These are phyloP conservation scores for Cladobotryum protrusum DNA, from an alignment of 2,329 filamentous ascomycete genomes.

Conservation along the genomic window DNA sequence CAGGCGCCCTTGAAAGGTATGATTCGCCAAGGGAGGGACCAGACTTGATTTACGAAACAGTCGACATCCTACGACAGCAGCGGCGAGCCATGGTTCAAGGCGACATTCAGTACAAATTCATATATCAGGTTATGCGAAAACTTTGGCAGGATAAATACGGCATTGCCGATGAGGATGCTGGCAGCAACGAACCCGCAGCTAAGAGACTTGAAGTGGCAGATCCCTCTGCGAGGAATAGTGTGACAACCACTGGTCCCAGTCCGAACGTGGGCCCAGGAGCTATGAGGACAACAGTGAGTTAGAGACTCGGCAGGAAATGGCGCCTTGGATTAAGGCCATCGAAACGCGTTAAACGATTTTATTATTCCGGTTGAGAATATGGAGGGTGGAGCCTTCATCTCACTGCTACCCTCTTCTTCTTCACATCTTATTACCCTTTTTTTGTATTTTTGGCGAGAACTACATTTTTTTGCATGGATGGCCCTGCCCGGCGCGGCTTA, in stretches of 20 bases:
- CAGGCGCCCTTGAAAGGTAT: slow-evolving; percentile 57
- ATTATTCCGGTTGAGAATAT: not conserved
- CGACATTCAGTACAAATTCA: slow-evolving; percentile 74
- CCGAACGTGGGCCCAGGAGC: slow-evolving; percentile 1
- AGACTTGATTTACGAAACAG: slow-evolving; percentile 72
- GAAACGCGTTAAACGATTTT: slow-evolving; percentile 5
- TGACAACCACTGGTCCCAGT: not conserved
- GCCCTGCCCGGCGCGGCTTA: not conserved
- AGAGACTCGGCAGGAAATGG: slow-evolving; percentile 7
- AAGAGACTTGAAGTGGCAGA: slow-evolving; percentile 49
- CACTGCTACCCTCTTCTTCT: not conserved
- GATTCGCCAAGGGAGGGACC: slow-evolving; percentile 25
- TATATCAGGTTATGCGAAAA: slow-evolving; percentile 80
- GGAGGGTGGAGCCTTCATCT: no score
- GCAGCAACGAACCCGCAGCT: slow-evolving; percentile 39
- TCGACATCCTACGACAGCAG: slow-evolving; percentile 77
- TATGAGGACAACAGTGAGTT: not conserved
- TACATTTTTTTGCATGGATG: not conserved
- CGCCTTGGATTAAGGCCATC: slow-evolving; percentile 3
- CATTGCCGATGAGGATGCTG: slow-evolving; percentile 25
- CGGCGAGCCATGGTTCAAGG: slow-evolving; percentile 94
- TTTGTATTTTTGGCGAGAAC: not conserved
- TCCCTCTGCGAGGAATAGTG: slow-evolving; percentile 25
- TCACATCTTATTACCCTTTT: not conserved
- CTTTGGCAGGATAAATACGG: slow-evolving; percentile 63